Base-by-base conservation (phyloP, 768 basidiomycete species). In the Chalciporus piperatus region DNA sequence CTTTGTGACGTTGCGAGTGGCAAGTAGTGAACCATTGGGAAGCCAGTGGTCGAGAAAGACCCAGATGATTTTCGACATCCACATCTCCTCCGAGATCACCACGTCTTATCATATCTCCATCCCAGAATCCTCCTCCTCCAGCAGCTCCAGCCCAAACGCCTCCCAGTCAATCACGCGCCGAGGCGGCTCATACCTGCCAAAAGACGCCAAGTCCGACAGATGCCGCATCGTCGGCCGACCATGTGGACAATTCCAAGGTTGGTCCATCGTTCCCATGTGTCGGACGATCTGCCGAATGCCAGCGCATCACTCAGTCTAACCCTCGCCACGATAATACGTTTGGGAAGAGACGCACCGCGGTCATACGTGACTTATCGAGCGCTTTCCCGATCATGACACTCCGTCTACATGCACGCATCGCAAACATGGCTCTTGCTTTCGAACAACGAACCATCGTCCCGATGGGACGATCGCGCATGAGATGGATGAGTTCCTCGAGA, bases 311-410 rank as follows among this genome's bases (percentile, higher is more conserved):
- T 39, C 11, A 28, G 14, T 22, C 22, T 22, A 22, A 22, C 22
- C 22, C 22, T 22, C 22, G 22, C 2, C 22, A 22, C 22, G 22
- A 22, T 22, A 4, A 22, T 22, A 22, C 22, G 22, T 22, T 2
- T 2, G 22, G 22, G 35, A 37, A 9, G 35, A 6, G 20, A 72
- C 81, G 65, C 60, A 91, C 87, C 53, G 74, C 63, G 17, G 75
- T 79, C 96, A 99, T 98, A 62, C 90, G 91, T 14, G 73, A 68
- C 52, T 70, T 74, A 33, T 79, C 92, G 54, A 98, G 74, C 11
- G 93, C 76, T 73, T 82, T 90, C 4, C 97, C 95, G 40, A 98
- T 78, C 97, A 98, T 99, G 38, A 97, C 85, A 68, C 94, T 98
- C 73, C 90, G 94, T 56, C 96, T 69, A 70, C 97, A 99, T 0